Evolutionary conservation across 768 basidiomycete genomes (phyloP).

Genomic region (Suillus discolor): DNA sequence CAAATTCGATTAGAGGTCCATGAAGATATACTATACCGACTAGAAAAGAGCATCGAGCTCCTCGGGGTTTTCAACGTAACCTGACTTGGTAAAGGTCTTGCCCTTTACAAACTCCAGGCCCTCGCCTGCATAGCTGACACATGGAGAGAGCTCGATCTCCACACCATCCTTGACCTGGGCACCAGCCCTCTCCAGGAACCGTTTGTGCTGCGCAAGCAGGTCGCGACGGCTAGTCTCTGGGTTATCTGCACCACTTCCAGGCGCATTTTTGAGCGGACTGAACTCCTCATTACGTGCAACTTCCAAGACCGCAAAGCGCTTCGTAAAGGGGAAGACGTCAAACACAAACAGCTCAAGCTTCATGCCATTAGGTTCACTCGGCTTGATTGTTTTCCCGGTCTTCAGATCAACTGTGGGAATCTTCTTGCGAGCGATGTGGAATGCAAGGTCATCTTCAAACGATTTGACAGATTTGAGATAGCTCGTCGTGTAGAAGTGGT

Average conservation of each 20-base stretch:
- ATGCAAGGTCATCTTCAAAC: slow-evolving; percentile 89
- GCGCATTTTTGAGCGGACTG: slow-evolving; percentile 96
- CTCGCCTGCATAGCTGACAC: slow-evolving; percentile 91
- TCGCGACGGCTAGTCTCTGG: slow-evolving; percentile 90
- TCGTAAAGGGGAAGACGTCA: slow-evolving; percentile 94
- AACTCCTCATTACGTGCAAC: slow-evolving; percentile 90
- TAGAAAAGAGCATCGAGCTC: slow-evolving; percentile 73
- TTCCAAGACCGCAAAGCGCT: slow-evolving; percentile 84
- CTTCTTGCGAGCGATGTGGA: slow-evolving; percentile 98
- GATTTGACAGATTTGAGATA: slow-evolving; percentile 79
- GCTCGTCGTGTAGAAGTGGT: slow-evolving; percentile 93
- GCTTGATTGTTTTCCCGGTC: slow-evolving; percentile 73
- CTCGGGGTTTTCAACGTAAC: slow-evolving; percentile 62
- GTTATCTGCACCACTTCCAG: slow-evolving; percentile 87
- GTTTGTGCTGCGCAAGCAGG: slow-evolving; percentile 82
- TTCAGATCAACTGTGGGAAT: slow-evolving; percentile 80
- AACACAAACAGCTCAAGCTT: slow-evolving; percentile 99
- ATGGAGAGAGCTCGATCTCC: slow-evolving; percentile 90
- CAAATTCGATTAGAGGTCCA: slow-evolving; percentile 9
- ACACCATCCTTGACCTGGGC: slow-evolving; percentile 70
- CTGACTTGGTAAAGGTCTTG: slow-evolving; percentile 75
- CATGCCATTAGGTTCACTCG: slow-evolving; percentile 94
- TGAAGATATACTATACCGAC: slow-evolving; percentile 17
- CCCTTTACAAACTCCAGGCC: slow-evolving; percentile 81
- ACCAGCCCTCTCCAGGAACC: slow-evolving; percentile 82